Conservation (phyloP, 306 rosid species). For the Ormosia semicastrata region DNA sequence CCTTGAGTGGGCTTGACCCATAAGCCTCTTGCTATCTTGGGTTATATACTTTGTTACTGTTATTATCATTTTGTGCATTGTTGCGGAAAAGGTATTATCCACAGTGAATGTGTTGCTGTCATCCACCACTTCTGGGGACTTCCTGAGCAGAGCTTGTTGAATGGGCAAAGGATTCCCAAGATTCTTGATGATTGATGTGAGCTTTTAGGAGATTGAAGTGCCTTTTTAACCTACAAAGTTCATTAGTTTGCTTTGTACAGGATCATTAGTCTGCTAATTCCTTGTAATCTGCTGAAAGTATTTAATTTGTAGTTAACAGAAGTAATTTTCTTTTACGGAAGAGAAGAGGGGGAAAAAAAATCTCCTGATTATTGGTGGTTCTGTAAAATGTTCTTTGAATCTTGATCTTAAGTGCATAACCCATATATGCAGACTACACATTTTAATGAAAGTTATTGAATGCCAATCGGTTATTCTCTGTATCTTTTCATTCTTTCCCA, state of each 20-base stretch:
- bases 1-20: no score
- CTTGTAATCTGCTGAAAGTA: no score
- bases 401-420: background rate
- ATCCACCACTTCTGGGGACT: background rate
- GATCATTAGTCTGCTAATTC: background rate
- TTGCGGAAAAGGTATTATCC: background rate
- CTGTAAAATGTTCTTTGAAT: background rate
- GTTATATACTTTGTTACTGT: background rate
- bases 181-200: background rate
- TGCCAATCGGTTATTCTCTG: background rate
- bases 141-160: background rate
- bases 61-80: background rate
- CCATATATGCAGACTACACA: background rate
- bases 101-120: background rate
- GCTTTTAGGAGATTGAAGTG: background rate
- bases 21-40: background rate
- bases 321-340: background rate
- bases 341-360: no score
- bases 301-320: background rate
- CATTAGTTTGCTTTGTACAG: conserved; percentile 18
- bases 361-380: background rate
- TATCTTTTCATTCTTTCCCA: background rate
- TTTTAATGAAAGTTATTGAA: background rate
- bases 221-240: background rate
- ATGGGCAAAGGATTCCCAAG: background rate